These are phyloP conservation scores for Cladochytrium replicatum DNA, from an alignment of 192 early-diverging fungal genomes.

Conservation along the genomic window DNA sequence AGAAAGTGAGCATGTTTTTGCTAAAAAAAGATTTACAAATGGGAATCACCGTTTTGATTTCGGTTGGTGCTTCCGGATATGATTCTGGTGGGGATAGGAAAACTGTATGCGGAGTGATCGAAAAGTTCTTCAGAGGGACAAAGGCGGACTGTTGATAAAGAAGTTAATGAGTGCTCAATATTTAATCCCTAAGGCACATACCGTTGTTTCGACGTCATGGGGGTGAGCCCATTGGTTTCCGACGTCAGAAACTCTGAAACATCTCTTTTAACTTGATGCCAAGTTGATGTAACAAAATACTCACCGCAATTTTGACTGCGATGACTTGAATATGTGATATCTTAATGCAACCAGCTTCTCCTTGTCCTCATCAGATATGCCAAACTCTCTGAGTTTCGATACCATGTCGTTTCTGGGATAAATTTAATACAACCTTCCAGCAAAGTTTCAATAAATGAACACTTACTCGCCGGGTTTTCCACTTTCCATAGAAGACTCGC, in stretches of 20 bases:
- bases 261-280: too few relatives aligned
- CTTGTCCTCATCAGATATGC: constrained; percentile 68
- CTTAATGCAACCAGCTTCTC: constrained; percentile 61
- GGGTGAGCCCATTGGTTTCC: too few relatives aligned
- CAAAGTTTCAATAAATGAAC: not conserved
- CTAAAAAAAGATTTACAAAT: too few relatives aligned
- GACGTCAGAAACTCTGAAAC: too few relatives aligned
- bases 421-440: constrained; percentile 1
- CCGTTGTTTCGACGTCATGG: not conserved
- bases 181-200: not conserved
- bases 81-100: constrained; percentile 49
- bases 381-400: constrained; percentile 43
- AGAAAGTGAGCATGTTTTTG: too few relatives aligned
- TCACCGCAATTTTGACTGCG: constrained; percentile 32
- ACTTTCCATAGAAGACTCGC: too few relatives aligned
- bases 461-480: too few relatives aligned
- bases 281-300: too few relatives aligned
- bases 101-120: constrained; percentile 56
- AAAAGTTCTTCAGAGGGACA: constrained; percentile 41
- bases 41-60: too few relatives aligned
- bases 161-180: not conserved
- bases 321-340: constrained; percentile 67
- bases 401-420: constrained; percentile 17
- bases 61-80: constrained; percentile 13
- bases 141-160: constrained; percentile 9